These are phyloP conservation scores for Phaeotremella fagi DNA, from an alignment of 768 basidiomycete species.

Conservation along the genomic window DNA sequence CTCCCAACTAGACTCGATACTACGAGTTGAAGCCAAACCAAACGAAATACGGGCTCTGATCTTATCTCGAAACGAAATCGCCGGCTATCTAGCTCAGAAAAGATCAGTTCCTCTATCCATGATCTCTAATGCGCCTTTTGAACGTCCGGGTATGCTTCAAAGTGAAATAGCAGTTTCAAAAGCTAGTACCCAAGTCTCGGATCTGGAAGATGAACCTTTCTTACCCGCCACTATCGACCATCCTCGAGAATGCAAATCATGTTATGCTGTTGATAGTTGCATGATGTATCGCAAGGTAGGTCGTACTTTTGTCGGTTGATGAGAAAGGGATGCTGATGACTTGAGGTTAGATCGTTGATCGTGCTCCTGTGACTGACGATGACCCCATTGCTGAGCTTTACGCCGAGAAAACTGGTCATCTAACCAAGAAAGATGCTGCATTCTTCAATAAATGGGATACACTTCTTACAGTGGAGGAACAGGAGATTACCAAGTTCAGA, in stretches of 20 bases:
- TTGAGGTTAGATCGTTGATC: neutral
- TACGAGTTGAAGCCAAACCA: conserved; percentile 68
- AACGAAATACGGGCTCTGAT: conserved; percentile 83
- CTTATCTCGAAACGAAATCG: conserved; percentile 77
- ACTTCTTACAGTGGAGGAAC: conserved; percentile 78
- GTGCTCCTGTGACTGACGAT: conserved; percentile 54
- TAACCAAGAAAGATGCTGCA: conserved; percentile 60
- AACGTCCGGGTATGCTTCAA: neutral
- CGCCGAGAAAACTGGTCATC: conserved; percentile 70
- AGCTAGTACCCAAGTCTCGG: neutral
- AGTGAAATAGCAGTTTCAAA: neutral
- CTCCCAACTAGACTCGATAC: conserved; percentile 82
- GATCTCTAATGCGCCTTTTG: neutral
- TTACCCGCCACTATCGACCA: conserved; percentile 85
- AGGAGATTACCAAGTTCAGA: conserved; percentile 73
- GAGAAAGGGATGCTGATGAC: neutral
- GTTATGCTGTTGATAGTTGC: conserved; percentile 78
- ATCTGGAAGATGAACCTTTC: conserved; percentile 52
- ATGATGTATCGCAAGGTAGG: conserved; percentile 86
- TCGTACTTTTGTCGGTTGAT: neutral
- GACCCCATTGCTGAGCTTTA: conserved; percentile 58
- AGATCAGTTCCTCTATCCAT: conserved; percentile 10
- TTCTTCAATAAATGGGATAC: conserved; percentile 93
- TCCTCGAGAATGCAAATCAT: conserved; percentile 68
- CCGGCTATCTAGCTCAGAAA: conserved; percentile 57